phyloP scores from a whole-genome alignment of 805 yeast species.

The Saturnispora saitoi region DNA sequence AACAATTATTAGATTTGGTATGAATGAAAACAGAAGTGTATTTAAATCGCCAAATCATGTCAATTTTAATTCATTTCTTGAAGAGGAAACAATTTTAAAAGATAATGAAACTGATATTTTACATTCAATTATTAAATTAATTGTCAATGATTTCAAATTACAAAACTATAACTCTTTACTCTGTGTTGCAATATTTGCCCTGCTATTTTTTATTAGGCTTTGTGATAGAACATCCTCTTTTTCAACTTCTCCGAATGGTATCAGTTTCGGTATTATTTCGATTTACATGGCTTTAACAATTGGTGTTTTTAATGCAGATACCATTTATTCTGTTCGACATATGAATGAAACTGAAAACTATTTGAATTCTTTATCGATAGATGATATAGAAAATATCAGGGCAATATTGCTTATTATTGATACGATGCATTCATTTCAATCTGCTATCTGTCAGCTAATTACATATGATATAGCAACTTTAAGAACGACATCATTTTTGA shows the following conservation, averaged over 20 bases:
- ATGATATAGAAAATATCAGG: slow-evolving; percentile 19
- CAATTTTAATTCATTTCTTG: slow-evolving; percentile 6
- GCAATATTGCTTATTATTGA: slow-evolving; percentile 17
- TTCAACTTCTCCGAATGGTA: slow-evolving; percentile 15
- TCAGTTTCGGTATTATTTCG: slow-evolving; percentile 14
- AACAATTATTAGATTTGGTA: slow-evolving; percentile 14
- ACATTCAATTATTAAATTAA: slow-evolving; percentile 13
- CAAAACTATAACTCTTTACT: slow-evolving; percentile 15
- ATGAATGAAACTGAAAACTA: slow-evolving; percentile 1
- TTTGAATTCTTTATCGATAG: slow-evolving; percentile 10
- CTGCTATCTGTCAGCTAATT: slow-evolving; percentile 19
- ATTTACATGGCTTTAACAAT: slow-evolving; percentile 18
- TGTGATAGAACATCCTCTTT: slow-evolving; percentile 15
- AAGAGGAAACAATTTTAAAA: slow-evolving; percentile 8
- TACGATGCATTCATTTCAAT: slow-evolving; percentile 17
- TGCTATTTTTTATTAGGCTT: slow-evolving; percentile 16
- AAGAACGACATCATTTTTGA: slow-evolving; percentile 5
- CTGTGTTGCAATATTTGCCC: slow-evolving; percentile 13
- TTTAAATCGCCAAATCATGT: slow-evolving; percentile 3
- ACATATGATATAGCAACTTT: slow-evolving; percentile 8
- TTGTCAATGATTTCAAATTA: slow-evolving; percentile 16
- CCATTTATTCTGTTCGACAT: background rate
- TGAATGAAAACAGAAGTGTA: slow-evolving; percentile 5
- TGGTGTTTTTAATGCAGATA: slow-evolving; percentile 12
- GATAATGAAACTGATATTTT: slow-evolving; percentile 17